These are phyloP conservation scores for Neurospora discreta DNA, from an alignment of 495 filamentous ascomycete genomes.

Conservation along the genomic window DNA sequence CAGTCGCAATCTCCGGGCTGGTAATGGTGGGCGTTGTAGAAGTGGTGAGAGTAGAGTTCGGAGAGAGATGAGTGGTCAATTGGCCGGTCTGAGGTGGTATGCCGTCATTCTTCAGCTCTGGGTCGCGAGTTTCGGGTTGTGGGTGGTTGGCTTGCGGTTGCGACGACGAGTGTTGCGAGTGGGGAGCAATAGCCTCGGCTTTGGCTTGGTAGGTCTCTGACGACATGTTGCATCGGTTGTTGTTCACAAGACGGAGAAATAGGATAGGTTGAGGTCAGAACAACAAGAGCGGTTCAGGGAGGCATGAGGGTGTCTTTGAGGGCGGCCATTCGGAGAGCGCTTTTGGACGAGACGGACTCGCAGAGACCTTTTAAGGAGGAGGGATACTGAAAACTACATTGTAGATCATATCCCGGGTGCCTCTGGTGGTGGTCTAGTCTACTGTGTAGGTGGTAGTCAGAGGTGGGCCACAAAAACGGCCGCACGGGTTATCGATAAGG, in stretches of 20 bases:
- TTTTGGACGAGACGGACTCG: slow-evolving; percentile 5
- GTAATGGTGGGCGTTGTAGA: neutral
- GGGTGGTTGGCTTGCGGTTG: neutral
- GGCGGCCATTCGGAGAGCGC: slow-evolving; percentile 14
- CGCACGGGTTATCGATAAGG: slow-evolving; percentile 14
- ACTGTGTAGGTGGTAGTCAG: neutral
- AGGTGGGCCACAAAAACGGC: slow-evolving; percentile 4
- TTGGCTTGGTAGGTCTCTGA: slow-evolving; percentile 20
- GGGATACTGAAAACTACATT: slow-evolving; percentile 30
- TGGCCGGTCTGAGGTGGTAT: neutral
- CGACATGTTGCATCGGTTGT: slow-evolving; percentile 12
- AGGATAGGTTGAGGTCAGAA: neutral
- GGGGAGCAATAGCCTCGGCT: slow-evolving; percentile 2
- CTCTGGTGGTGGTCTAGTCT: slow-evolving; percentile 2
- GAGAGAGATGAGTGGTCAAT: neutral
- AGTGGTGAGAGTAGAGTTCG: neutral
- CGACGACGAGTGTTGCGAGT: neutral
- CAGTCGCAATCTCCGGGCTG: neutral
- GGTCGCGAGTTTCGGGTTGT: neutral
- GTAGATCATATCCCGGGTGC: slow-evolving; percentile 27
- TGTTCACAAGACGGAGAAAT: neutral
- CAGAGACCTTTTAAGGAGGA: slow-evolving; percentile 11
- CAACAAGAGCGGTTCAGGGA: slow-evolving; percentile 9
- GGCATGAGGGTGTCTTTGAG: slow-evolving; percentile 11
- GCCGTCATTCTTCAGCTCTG: neutral